These are phyloP conservation scores for Chlorella vulgaris DNA, from an alignment of 139 green algal species.

Conservation along the genomic window DNA sequence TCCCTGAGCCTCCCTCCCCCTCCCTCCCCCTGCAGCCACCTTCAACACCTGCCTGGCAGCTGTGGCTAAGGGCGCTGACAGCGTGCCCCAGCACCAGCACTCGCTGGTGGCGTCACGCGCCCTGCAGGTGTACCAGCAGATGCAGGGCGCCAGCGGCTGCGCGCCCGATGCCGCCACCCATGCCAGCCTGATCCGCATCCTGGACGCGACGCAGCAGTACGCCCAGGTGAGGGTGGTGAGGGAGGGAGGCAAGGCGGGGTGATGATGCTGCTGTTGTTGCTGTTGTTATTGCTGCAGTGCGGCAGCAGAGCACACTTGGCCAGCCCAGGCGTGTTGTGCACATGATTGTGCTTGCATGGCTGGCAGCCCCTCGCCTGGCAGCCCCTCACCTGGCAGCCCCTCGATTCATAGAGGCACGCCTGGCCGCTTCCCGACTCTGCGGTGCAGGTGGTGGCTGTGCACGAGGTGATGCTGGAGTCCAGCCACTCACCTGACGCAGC, in stretches of 20 bases:
- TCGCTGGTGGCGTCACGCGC: conserved; percentile 22
- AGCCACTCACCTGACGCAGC: conserved; percentile 27
- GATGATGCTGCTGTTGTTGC: too few species aligned
- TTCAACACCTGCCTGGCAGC: conserved; percentile 35
- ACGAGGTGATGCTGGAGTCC: conserved; percentile 30
- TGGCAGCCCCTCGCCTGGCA: too few species aligned
- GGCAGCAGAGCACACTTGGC: too few species aligned
- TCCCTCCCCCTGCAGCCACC: not conserved
- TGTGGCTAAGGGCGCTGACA: not conserved
- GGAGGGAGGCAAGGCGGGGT: too few species aligned
- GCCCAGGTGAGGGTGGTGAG: conserved; percentile 13
- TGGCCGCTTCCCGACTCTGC: too few species aligned
- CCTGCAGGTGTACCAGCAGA: conserved; percentile 37
- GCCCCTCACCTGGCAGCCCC: too few species aligned
- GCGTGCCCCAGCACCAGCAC: not conserved
- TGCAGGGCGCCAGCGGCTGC: conserved; percentile 17
- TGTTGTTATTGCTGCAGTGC: too few species aligned
- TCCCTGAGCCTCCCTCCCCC: not conserved
- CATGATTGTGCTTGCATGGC: too few species aligned
- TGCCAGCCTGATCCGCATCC: conserved; percentile 17
- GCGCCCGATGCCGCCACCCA: conserved; percentile 25
- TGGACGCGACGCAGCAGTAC: conserved; percentile 9
- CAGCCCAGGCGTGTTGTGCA: too few species aligned
- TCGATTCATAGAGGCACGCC: too few species aligned
- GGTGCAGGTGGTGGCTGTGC: conserved; percentile 35